Conservation (phyloP, 352 stramenopile genomes). For the Phytophthora sojae region DNA sequence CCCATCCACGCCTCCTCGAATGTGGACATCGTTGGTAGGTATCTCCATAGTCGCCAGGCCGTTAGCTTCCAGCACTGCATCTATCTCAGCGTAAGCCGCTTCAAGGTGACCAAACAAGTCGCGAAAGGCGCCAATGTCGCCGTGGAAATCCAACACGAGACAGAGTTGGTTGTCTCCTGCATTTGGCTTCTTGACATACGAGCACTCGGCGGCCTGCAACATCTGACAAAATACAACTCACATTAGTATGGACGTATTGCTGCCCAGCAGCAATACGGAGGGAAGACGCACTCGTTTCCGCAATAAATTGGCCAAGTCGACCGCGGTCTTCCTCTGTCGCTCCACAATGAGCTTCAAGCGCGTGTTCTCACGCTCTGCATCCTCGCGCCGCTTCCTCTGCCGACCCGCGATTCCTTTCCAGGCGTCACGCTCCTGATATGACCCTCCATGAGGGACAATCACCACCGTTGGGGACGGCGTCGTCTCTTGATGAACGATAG, state of each 20-base stretch:
- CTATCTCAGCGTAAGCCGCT: conserved; percentile 18
- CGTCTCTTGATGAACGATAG: background rate
- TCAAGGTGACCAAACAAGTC: conserved; percentile 25
- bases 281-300: conserved; percentile 19
- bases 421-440: background rate
- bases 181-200: conserved; percentile 1
- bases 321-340: conserved; percentile 44
- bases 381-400: conserved; percentile 16
- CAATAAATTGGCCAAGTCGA: conserved; percentile 39
- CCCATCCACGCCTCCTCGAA: conserved; percentile 29
- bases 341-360: conserved; percentile 40
- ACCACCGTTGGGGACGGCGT: background rate
- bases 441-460: background rate
- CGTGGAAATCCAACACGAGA: conserved; percentile 4
- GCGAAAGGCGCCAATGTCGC: conserved; percentile 15
- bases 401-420: conserved; percentile 29
- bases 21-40: conserved; percentile 13
- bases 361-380: conserved; percentile 34
- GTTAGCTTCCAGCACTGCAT: conserved; percentile 27
- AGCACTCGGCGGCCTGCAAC: conserved; percentile 5
- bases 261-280: too few relatives aligned
- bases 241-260: background rate
- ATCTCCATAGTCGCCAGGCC: conserved; percentile 5
- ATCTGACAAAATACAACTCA: background rate
- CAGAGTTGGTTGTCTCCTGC: background rate